Percentiles rank a stretch among this genome's conserved stretches.
Evolutionary conservation across 768 basidiomycete genomes (phyloP).

Genomic region (Fomitopsis serialis): DNA sequence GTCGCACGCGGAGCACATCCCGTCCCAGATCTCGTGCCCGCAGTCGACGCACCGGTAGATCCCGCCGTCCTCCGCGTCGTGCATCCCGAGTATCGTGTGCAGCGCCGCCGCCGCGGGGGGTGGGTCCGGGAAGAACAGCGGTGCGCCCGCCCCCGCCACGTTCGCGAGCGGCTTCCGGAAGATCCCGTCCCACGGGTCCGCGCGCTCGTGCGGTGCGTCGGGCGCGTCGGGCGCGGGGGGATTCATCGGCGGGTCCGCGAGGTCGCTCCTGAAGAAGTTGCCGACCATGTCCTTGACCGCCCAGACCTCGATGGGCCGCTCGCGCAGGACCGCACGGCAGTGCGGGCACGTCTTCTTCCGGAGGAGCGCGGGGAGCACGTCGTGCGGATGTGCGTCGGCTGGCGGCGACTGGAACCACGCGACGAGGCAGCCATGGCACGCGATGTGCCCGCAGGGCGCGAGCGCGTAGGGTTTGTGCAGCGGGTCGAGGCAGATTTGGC

Average conservation of each 20-base stretch:
- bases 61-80: conserved; percentile 70
- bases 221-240: conserved; percentile 16
- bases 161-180: conserved; percentile 30
- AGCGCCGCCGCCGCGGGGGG: conserved; percentile 19
- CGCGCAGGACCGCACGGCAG: conserved; percentile 37
- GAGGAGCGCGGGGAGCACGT: conserved; percentile 21
- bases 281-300: conserved; percentile 42
- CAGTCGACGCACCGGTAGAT: conserved; percentile 75
- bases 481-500: conserved; percentile 75
- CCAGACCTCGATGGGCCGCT: conserved; percentile 44
- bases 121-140: conserved; percentile 12
- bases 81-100: conserved; percentile 51
- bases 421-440: conserved; percentile 67
- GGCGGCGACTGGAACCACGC: conserved; percentile 61
- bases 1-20: conserved; percentile 57
- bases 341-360: conserved; percentile 40
- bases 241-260: conserved; percentile 27
- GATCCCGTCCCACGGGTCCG: conserved; percentile 64
- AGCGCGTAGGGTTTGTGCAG: conserved; percentile 71
- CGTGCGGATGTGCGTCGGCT: conserved; percentile 9
- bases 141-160: not conserved
- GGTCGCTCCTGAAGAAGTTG: conserved; percentile 45
- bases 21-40: conserved; percentile 73
- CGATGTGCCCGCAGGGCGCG: conserved; percentile 70
- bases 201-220: conserved; percentile 20